Base-by-base conservation (phyloP, 257 asterid genomes). In the Avicennia marina region DNA sequence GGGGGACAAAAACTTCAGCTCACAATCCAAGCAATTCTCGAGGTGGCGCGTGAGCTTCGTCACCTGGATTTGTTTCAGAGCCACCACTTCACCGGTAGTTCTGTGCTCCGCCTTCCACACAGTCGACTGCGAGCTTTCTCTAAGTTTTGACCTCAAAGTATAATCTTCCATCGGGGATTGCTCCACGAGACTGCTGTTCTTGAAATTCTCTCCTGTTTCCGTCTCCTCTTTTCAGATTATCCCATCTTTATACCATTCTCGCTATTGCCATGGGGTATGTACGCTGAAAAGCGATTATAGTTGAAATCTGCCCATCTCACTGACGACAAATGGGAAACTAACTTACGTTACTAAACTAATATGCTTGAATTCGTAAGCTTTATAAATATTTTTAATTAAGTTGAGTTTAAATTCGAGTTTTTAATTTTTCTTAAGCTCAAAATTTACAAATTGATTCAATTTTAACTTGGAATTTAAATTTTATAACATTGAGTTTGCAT, bases 51-150 rank as follows among this genome's bases (percentile, higher is more conserved):
- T 75, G 67, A 81, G 71, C 42, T 72, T 78, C 17, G 66, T 58
- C 41, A 52, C 54, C 43, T 61, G 49, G 47, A 78, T 68, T 63
- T 70, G 69, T 73, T 78, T 78, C 60, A 78, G 29, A 20, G 71
- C 82, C 63, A 78, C 81, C 31, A 67, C 72, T 58, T 72, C 49
- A 8, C 89, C 81, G 60, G 63, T 78, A 24, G 38, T 50, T 55
- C 56, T 40, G 71, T 72, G 78, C 67, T 61, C 76, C 20, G 81
- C 88, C 47, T 66, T 73, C 80, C 82, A 81, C 19, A 81, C 76
- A 17, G 70, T 72, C 41, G 82, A 57, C 51, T 39, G 38, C 26
- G 76, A 49, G 47, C 79, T 64, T 24, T 68, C 82, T 6, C 82
- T 70, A 8, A 81, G 29, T 56, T 58, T 70, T 16, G 74, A 58